These are phyloP conservation scores for Phytophthora palmivora DNA, from an alignment of 352 stramenopile genomes.

Conservation along the genomic window DNA sequence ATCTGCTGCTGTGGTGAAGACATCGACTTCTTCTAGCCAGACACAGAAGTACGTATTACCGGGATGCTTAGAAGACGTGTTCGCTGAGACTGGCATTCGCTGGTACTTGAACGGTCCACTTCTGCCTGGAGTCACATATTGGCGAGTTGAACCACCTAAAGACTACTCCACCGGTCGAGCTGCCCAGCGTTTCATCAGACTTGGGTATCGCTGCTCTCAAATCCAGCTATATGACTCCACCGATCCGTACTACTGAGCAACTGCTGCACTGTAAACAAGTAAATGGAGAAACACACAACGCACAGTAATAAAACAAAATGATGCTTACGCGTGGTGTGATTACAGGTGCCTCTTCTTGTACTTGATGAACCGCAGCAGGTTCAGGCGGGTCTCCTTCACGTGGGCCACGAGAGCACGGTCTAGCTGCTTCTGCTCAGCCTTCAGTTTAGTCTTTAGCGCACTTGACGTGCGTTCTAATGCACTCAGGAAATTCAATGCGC, in stretches of 20 bases:
- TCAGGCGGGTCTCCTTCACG: constrained; percentile 88
- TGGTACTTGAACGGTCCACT: constrained; percentile 83
- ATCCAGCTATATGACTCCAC: constrained; percentile 76
- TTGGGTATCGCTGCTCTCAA: constrained; percentile 74
- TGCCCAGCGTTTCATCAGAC: constrained; percentile 65
- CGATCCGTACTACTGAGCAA: constrained; percentile 49
- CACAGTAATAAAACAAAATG: constrained; percentile 25
- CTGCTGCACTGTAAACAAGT: constrained; percentile 7
- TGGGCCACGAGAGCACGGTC: constrained; percentile 83
- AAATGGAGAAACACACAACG: constrained; percentile 9
- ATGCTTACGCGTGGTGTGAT: constrained; percentile 32
- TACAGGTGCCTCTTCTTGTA: constrained; percentile 92
- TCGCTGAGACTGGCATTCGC: constrained; percentile 78
- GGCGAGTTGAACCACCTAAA: constrained; percentile 41
- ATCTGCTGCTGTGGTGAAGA: constrained; percentile 59
- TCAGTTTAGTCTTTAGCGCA: constrained; percentile 77
- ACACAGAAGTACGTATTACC: constrained; percentile 62
- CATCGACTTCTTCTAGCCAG: constrained; percentile 48
- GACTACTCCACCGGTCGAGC: constrained; percentile 60
- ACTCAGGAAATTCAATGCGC: constrained; percentile 62
- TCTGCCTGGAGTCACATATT: constrained; percentile 65
- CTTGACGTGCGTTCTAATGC: constrained; percentile 68
- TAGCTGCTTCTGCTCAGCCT: constrained; percentile 77
- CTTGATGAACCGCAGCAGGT: constrained; percentile 91
- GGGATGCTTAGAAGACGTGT: constrained; percentile 83